Base-by-base conservation (phyloP, 2,329 filamentous ascomycete species). In the Eurotiales sp. region DNA sequence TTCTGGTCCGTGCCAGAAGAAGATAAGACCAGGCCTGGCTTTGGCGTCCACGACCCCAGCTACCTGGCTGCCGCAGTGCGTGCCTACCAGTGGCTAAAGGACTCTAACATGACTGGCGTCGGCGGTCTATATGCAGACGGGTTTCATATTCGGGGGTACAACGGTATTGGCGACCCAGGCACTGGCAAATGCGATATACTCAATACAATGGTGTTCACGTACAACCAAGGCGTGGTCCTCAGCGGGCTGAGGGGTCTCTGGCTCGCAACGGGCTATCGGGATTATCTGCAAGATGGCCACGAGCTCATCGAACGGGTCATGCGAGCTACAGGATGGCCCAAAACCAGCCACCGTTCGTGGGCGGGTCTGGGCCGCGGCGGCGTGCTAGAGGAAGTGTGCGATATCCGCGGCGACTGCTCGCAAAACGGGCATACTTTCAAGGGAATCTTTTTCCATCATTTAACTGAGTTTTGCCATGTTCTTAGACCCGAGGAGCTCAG, bases 341-440 rank as follows among this genome's bases (percentile, higher is more conserved):
- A 67, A 58, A 21, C 72, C 63, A 49, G 63, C 62, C 50, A 65
- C 78, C 40, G 46, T 29, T 22, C 68, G 10, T 95, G 89, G 89
- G 74, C 78, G 34, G 89, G 90, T 0, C 77, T 96, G 0, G 91
- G 91, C 22, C 81, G 87, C 4, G 80, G 80, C 15, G 92, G 92
- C 2, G 80, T 96, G 23, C 70, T 97, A 37, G 90, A 96, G 65
- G 92, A 97, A 43, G 72, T 78, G 30, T 96, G 92, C 64, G 92
- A 97, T 65, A 81, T 84, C 2, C 73, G 72, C 15, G 88, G 82
- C 3, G 78, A 73, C 37, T 96, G 91, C 67, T 90, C 83, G 15
- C 90, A 96, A 66, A 81, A 97, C 60, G 80, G 79, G 0, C 91
- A 96, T 61, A 90, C 88, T 0, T 96, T 96, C 80, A 97, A 96